Evolutionary conservation across 2,329 filamentous ascomycete genomes (phyloP).

Genomic region (Rutstroemia sydowiana): DNA sequence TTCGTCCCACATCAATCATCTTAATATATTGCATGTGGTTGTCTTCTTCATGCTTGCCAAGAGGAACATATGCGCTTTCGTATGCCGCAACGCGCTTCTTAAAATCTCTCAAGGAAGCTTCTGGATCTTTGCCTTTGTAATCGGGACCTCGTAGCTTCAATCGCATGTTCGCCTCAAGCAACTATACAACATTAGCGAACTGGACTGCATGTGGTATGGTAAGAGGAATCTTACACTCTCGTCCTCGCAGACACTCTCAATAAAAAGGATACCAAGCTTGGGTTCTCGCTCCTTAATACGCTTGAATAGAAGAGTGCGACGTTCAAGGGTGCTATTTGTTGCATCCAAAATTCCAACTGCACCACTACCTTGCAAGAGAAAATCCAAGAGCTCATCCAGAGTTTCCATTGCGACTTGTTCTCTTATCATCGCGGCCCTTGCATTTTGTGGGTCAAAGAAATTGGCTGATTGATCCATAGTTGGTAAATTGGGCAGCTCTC

Average conservation of each 20-base stretch:
- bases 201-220: neutral
- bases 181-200: conserved; percentile 29
- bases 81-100: conserved; percentile 88
- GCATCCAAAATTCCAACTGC: conserved; percentile 94
- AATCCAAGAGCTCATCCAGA: conserved; percentile 84
- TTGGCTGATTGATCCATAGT: conserved; percentile 79
- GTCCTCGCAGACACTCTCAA: conserved; percentile 90
- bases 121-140: conserved; percentile 88
- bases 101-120: conserved; percentile 80
- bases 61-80: conserved; percentile 84
- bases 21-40: conserved; percentile 87
- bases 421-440: conserved; percentile 70
- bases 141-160: conserved; percentile 93
- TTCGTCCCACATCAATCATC: conserved; percentile 96
- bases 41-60: conserved; percentile 86
- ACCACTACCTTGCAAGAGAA: conserved; percentile 73
- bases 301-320: conserved; percentile 76
- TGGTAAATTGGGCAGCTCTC: conserved; percentile 28
- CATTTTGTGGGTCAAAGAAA: conserved; percentile 91
- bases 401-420: conserved; percentile 92
- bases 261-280: conserved; percentile 83
- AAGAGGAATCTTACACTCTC: conserved; percentile 41
- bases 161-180: conserved; percentile 94
- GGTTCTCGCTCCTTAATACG: conserved; percentile 77
- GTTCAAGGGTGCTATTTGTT: conserved; percentile 88